Conservation (phyloP, 495 filamentous ascomycete species). For the Annulohypoxylon stygium region DNA sequence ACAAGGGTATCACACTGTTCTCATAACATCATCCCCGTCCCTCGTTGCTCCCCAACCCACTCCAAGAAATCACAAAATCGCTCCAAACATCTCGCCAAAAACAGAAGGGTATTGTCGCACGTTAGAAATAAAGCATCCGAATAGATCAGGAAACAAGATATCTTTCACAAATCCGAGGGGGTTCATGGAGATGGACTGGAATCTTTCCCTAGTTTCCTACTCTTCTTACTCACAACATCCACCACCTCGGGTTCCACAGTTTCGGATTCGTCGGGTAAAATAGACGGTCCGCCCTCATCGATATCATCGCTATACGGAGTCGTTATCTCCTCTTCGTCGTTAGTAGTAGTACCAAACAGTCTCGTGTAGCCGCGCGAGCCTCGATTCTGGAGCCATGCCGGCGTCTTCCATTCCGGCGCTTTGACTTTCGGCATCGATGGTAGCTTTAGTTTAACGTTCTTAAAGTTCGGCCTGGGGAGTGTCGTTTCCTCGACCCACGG, state of each 20-base stretch:
- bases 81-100: background rate
- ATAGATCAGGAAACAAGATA: background rate
- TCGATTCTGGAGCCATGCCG: constrained; percentile 48
- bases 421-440: constrained; percentile 40
- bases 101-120: background rate
- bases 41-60: background rate
- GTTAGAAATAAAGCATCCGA: background rate
- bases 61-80: background rate
- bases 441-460: constrained; percentile 35
- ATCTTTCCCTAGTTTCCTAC: constrained; percentile 24
- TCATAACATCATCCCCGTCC: constrained; percentile 16
- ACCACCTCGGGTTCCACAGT: constrained; percentile 37
- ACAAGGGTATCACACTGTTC: constrained; percentile 37
- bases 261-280: constrained; percentile 23
- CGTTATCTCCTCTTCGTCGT: constrained; percentile 35
- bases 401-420: constrained; percentile 48
- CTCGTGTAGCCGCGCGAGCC: constrained; percentile 28
- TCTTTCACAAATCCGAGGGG: background rate
- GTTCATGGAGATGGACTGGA: constrained; percentile 36
- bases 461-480: constrained; percentile 38
- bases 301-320: constrained; percentile 44
- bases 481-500: constrained; percentile 56
- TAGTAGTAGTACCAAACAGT: constrained; percentile 45
- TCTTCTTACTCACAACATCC: constrained; percentile 43
- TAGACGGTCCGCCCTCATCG: constrained; percentile 38